A percentile compares a stretch with the other conserved stretches of the same genome.
Evolutionary conservation across 768 basidiomycete genomes (phyloP).

Genomic region (Leccinum barrowsii): DNA sequence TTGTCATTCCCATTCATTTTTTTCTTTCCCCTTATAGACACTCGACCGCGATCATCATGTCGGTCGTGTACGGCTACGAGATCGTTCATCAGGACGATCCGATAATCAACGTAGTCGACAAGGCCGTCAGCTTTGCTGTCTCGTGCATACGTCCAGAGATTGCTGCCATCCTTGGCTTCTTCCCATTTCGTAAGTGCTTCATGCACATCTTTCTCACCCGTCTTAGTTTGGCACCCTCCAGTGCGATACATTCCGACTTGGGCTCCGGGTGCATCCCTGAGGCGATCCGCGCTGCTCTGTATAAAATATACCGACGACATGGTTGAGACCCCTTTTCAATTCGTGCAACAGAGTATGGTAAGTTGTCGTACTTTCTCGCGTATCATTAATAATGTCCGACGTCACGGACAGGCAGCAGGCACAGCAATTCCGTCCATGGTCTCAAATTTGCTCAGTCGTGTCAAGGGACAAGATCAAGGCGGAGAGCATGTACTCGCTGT

Average conservation of each 20-base stretch:
- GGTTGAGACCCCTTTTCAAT: conserved; percentile 31
- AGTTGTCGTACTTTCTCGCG: background rate
- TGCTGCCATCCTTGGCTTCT: conserved; percentile 35
- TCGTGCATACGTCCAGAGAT: conserved; percentile 25
- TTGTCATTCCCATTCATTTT: background rate
- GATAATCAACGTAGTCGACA: conserved; percentile 24
- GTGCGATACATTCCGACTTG: conserved; percentile 38
- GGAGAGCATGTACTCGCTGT: conserved; percentile 18
- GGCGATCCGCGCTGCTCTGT: conserved; percentile 26
- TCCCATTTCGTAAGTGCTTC: conserved; percentile 32
- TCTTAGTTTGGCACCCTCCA: conserved; percentile 3
- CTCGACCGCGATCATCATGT: conserved; percentile 29
- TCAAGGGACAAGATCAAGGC: conserved; percentile 1
- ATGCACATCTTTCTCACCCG: background rate
- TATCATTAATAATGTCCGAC: background rate
- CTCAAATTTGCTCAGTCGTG: conserved; percentile 16
- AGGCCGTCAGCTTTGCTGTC: conserved; percentile 20
- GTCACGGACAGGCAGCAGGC: conserved; percentile 18
- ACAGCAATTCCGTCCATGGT: conserved; percentile 29
- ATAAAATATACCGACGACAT: conserved; percentile 18
- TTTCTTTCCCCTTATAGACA: conserved; percentile 11
- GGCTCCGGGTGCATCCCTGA: conserved; percentile 39
- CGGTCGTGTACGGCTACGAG: conserved; percentile 31
- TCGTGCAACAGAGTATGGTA: conserved; percentile 33
- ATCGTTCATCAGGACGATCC: conserved; percentile 23